These are phyloP conservation scores for Penicillium sp. DNA, from an alignment of 2,329 filamentous ascomycete species.

Conservation along the genomic window DNA sequence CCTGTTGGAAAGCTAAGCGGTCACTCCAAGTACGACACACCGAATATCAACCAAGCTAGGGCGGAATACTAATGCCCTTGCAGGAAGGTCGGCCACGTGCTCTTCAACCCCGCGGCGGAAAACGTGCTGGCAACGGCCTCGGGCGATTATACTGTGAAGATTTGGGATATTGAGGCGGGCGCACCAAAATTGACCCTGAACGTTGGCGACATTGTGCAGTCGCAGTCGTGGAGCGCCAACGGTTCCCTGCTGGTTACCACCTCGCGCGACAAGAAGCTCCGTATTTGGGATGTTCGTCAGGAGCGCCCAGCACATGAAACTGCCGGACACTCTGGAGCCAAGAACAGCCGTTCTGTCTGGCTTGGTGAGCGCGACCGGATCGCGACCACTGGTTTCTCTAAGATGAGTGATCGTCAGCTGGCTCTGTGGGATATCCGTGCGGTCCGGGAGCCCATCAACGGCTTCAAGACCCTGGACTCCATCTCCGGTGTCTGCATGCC, in stretches of 20 bases:
- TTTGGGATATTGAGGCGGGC: constrained; percentile 89
- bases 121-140: constrained; percentile 94
- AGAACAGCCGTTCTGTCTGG: constrained; percentile 97
- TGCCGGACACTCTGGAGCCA: constrained; percentile 84
- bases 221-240: constrained; percentile 90
- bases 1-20: constrained; percentile 81
- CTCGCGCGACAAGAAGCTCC: constrained; percentile 95
- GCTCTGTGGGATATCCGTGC: constrained; percentile 92
- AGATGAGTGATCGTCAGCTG: constrained; percentile 96
- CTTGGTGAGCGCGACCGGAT: constrained; percentile 95
- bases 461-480: constrained; percentile 86
- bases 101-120: constrained; percentile 95
- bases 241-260: constrained; percentile 87
- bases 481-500: constrained; percentile 99
- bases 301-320: constrained; percentile 83
- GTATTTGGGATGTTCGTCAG: constrained; percentile 96
- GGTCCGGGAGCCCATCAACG: constrained; percentile 76
- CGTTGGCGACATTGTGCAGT: constrained; percentile 90
- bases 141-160: constrained; percentile 89
- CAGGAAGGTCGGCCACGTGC: constrained; percentile 95
- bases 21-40: constrained; percentile 70
- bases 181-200: constrained; percentile 73
- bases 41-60: constrained; percentile 7
- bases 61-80: constrained; percentile 22
- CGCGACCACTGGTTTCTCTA: constrained; percentile 94